These are phyloP conservation scores for Aethionema arabicum DNA, from an alignment of 345 rosid genomes.

Conservation along the genomic window DNA sequence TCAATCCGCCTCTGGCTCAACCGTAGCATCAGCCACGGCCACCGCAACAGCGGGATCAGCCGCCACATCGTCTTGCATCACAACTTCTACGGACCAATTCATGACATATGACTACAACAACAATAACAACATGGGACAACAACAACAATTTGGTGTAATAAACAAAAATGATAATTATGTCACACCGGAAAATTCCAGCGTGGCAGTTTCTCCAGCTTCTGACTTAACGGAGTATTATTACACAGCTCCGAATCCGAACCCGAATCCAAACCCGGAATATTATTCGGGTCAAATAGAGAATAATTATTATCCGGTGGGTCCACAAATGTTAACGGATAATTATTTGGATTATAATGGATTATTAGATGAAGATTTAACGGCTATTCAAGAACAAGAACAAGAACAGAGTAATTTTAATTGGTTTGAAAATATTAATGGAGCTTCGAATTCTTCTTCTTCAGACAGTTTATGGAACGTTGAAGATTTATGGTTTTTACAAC, in stretches of 20 bases:
- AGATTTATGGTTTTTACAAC: constrained; percentile 62
- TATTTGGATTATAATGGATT: constrained; percentile 46
- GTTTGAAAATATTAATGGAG: constrained; percentile 48
- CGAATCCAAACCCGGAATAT: constrained; percentile 44
- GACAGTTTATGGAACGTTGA: constrained; percentile 77
- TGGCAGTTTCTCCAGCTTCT: constrained; percentile 60
- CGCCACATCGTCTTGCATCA: constrained; percentile 35
- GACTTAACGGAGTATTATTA: constrained; percentile 60
- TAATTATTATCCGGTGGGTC: constrained; percentile 46
- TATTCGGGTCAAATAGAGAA: constrained; percentile 45
- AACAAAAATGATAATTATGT: constrained; percentile 36
- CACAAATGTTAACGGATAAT: constrained; percentile 40
- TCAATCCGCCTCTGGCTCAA: constrained; percentile 52
- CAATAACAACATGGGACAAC: constrained; percentile 31
- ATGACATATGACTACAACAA: constrained; percentile 28
- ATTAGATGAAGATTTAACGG: constrained; percentile 31
- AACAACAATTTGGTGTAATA: constrained; percentile 32
- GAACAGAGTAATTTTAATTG: constrained; percentile 52
- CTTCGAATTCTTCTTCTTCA: constrained; percentile 31
- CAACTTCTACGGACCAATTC: constrained; percentile 33
- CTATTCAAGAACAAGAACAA: constrained; percentile 44
- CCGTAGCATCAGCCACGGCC: constrained; percentile 18
- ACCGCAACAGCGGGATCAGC: constrained; percentile 34
- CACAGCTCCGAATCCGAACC: constrained; percentile 39
- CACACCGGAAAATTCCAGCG: constrained; percentile 68